phyloP scores from a whole-genome alignment of 805 yeast species.

The Candida suzukii region DNA sequence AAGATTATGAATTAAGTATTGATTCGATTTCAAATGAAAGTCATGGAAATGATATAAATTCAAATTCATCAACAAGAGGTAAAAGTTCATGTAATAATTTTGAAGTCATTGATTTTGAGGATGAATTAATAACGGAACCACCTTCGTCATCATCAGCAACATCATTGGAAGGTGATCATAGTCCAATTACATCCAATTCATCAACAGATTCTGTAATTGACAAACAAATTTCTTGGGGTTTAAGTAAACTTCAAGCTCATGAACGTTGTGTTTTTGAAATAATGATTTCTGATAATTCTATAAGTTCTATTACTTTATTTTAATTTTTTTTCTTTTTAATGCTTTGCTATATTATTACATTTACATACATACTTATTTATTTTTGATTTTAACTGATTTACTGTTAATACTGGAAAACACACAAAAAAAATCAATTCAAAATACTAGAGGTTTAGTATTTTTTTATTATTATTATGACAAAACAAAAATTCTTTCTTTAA shows the following conservation, averaged over 20 bases:
- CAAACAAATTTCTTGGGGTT: slow-evolving; percentile 19
- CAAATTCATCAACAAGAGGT: slow-evolving; percentile 1
- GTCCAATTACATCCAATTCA: background rate
- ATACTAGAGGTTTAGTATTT: too few species aligned
- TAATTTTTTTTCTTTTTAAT: too few species aligned
- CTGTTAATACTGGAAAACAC: too few species aligned
- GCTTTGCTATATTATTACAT: too few species aligned
- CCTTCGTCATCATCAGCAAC: slow-evolving; percentile 1
- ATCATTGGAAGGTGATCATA: background rate
- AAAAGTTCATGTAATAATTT: slow-evolving; percentile 12
- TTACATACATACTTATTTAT: too few species aligned
- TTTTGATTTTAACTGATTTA: too few species aligned
- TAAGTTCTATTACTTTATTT: slow-evolving; percentile 23
- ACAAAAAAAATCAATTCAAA: too few species aligned
- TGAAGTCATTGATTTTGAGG: slow-evolving; percentile 23
- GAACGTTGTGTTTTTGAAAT: slow-evolving; percentile 23
- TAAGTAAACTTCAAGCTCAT: slow-evolving; percentile 22
- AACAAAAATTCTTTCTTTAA: too few species aligned
- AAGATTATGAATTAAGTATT: slow-evolving; percentile 24
- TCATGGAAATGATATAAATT: slow-evolving; percentile 2
- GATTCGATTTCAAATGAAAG: slow-evolving; percentile 3
- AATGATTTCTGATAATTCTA: slow-evolving; percentile 18
- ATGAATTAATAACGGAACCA: slow-evolving; percentile 4
- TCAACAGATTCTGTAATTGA: background rate
- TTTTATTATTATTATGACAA: too few species aligned